Evolutionary conservation across 2,329 filamentous ascomycete genomes (phyloP), one percentile per base, ranked within the genome.

Genomic region (Biscogniauxia sp.): DNA sequence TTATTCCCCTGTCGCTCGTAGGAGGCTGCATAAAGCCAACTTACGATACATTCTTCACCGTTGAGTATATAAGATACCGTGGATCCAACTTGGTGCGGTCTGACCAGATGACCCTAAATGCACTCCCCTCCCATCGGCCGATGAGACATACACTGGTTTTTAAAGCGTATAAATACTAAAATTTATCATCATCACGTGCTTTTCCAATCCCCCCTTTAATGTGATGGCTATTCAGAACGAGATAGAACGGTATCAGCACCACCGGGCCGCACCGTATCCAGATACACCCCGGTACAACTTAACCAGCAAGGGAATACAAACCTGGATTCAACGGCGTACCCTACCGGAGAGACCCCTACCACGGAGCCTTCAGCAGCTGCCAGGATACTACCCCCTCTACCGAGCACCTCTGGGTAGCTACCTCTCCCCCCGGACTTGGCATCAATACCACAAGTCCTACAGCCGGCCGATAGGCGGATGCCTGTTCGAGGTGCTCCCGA

Each of bases 401-500:
- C 28, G 28, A 32, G 28, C 28, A 32, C 28, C 28, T 13, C 28
- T 32, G 28, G 11, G 28, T 32, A 58, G 37, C 11, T 58, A 53
- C 8, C 32, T 65, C 11, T 61, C 61, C 2, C 59, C 54, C 15
- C 32, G 13, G 17, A 62, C 58, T 20, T 20, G 55, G 1, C 54
- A 32, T 1, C 53, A 55, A 20, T 65, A 66, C 41, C 63, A 62
- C 15, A 32, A 58, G 63, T 60, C n/a, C 17, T 50, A 17, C 32
- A 56, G 1, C 56, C 52, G 9, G 1, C 51, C 59, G 1, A 55
- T 20, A 17, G 37, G 51, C 3, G 15, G n/a, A 13, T 13, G 37
- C 1, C 56, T 28, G n/a, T 49, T 67, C 11, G 62, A 66, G 1
- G 3, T 55, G 3, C 61, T 67, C 0, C 65, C 65, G 0, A 57